phyloP scores from a whole-genome alignment of 2,329 filamentous ascomycete genomes.

The Aphanocladium album region DNA sequence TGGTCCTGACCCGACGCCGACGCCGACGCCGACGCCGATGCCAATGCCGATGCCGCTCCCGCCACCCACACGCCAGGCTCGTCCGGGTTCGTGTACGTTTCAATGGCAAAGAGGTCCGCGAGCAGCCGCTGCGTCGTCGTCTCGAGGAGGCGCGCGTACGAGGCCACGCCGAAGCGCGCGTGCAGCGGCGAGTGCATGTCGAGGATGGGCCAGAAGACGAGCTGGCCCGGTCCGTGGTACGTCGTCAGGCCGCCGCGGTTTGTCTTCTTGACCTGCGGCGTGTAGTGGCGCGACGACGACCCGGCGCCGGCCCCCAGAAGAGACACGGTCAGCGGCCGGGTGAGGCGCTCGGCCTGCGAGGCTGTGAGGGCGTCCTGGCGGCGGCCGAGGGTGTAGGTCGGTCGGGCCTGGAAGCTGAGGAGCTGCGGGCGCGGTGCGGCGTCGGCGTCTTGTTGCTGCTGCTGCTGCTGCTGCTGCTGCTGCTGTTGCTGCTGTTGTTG shows the following conservation, averaged over 20 bases:
- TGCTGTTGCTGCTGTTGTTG: too few species aligned
- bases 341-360: constrained; percentile 41
- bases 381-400: constrained; percentile 86
- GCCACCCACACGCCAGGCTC: constrained; percentile 82
- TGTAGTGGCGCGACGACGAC: constrained; percentile 28
- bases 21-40: neutral
- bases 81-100: constrained; percentile 55
- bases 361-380: constrained; percentile 57
- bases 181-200: constrained; percentile 62
- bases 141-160: constrained; percentile 76
- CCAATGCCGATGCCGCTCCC: neutral
- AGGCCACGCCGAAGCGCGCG: constrained; percentile 59
- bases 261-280: constrained; percentile 62
- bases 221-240: constrained; percentile 90
- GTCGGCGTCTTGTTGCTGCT: constrained; percentile 24
- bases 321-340: constrained; percentile 33
- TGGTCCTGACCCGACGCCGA: constrained; percentile 30
- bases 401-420: constrained; percentile 75
- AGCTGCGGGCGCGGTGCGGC: constrained; percentile 59
- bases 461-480: constrained; percentile 12
- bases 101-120: constrained; percentile 49
- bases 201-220: constrained; percentile 89
- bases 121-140: constrained; percentile 66
- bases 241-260: constrained; percentile 87
- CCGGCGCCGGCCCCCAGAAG: constrained; percentile 21